Base-by-base conservation (phyloP, 2,329 filamentous ascomycete genomes). In the Aaosphaeria arxii region DNA sequence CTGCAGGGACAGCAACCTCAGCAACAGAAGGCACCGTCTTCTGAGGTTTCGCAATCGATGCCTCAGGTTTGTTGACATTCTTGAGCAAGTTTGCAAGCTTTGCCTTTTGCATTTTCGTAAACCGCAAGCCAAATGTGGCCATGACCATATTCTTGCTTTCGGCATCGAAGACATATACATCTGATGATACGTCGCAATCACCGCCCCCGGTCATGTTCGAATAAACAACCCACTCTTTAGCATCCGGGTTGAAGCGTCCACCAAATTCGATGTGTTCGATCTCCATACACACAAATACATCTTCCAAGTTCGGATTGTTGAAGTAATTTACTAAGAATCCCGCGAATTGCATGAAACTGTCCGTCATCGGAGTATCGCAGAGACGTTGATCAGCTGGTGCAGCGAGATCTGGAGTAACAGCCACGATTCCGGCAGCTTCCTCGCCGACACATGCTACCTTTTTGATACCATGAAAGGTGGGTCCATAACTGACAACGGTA, bases 311-410 rank as follows among this genome's bases (percentile, higher is more conserved):
- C 13, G 55, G 47, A 5, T 56, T 46, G 11, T 53, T 50, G 9
- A 69, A 42, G 50, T 62, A 69, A 44, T 74, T 73, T 3, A 67
- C 64, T 46, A 65, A 67, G 5, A 74, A 64, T 0, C 72, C 70
- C 5, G 64, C 67, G 3, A 71, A 54, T 47, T 71, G 69, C 9
- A 66, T 53, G 50, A 71, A 71, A 38, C 55, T 62, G 45, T 72
- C 68, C 6, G 61, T 40, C 6, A 57, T 42, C 4, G 41, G 49
- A 3, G 50, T 46, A 30, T 47, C 43, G 29, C 24, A 11, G 13
- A 45, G 42, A 28, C 29, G 17, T 9, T 47, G 33, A 29, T 50
- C 44, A 9, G 42, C 40, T 5, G 41, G 40, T n/a, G 31, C 42
- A 3, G 35, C 28, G 17, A 39, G 24, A 30, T 33, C 29, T 13